Evolutionary conservation across 352 stramenopile genomes (phyloP), one percentile per base, ranked within the genome.

Genomic region (Pythium folliculosum): DNA sequence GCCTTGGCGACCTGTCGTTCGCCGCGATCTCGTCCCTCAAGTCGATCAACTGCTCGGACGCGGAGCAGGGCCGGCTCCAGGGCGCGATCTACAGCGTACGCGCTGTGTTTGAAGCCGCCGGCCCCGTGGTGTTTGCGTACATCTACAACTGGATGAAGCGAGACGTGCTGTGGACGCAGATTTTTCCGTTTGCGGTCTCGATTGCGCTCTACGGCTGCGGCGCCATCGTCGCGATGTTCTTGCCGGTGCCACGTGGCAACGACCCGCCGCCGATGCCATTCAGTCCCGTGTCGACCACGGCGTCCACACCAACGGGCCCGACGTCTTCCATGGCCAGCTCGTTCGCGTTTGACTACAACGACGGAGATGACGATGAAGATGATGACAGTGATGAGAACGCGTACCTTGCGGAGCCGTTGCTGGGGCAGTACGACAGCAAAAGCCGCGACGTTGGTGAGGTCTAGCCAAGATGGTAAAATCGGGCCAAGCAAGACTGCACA

Each of bases 31-130:
- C 77, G 63, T 88, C 80, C 8, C 72, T 88, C 60, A 86, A 86
- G 71, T 88, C 80, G 25, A 74, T 84, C 67, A 85, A 88, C 50
- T 77, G 71, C 19, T 91, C 81, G 10, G 81, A 89, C 43, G 72
- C 82, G 70, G 83, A 94, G 44, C 85, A 94, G 85, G 85, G 85
- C 10, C 82, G 81, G 7, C 69, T 94, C 0, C 85, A 94, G 64
- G 83, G 85, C 4, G 81, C 82, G 25, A 88, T 94, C 59, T 91
- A 91, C 56, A 81, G 76, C 25, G 82, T 75, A 13, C 77, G 85
- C 5, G 85, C 78, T 4, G 71, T 91, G 43, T 90, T 90, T 49
- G 80, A 88, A 71, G 83, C 86, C 4, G 63, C 70, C 0, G 86
- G 80, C 4, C 83, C 86, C 0, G 59, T 94, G 1, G 63, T 80